Evolutionary conservation across 1,284 basidiomycete species (phyloP).

Genomic region (Thecaphora frezii): DNA sequence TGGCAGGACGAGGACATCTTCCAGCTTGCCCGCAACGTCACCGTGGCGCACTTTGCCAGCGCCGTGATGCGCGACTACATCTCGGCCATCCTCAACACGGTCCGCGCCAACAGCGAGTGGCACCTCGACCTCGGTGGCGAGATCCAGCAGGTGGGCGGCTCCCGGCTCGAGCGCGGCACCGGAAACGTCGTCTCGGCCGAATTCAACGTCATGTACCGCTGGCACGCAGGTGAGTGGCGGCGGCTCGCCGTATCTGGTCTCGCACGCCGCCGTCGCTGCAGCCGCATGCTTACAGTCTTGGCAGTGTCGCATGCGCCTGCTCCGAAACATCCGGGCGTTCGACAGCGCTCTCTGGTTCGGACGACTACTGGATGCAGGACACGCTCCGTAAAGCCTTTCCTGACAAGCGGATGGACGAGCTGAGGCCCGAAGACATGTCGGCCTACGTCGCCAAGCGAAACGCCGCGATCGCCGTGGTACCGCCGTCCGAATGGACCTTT

Average conservation of each 20-base stretch:
- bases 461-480: not conserved
- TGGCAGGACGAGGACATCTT: constrained; percentile 53
- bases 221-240: constrained; percentile 8
- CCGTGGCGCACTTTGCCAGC: constrained; percentile 20
- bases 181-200: constrained; percentile 16
- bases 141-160: constrained; percentile 10
- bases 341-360: constrained; percentile 11
- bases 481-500: constrained; percentile 68
- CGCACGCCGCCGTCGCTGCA: too few relatives aligned
- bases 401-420: constrained; percentile 37
- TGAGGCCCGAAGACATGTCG: constrained; percentile 69
- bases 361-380: constrained; percentile 22
- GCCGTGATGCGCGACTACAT: constrained; percentile 25
- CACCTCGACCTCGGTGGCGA: constrained; percentile 18
- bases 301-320: too few relatives aligned
- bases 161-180: constrained; percentile 10
- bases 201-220: constrained; percentile 21
- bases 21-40: constrained; percentile 60
- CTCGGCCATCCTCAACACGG: constrained; percentile 23
- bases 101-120: constrained; percentile 18
- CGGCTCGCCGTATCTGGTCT: too few relatives aligned
- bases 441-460: constrained; percentile 49
- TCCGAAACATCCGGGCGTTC: too few relatives aligned
- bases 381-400: constrained; percentile 6
- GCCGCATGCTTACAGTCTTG: too few relatives aligned